These are phyloP conservation scores for Ceratopteris richardii DNA, from an alignment of 75 land plant species.

Conservation along the genomic window DNA sequence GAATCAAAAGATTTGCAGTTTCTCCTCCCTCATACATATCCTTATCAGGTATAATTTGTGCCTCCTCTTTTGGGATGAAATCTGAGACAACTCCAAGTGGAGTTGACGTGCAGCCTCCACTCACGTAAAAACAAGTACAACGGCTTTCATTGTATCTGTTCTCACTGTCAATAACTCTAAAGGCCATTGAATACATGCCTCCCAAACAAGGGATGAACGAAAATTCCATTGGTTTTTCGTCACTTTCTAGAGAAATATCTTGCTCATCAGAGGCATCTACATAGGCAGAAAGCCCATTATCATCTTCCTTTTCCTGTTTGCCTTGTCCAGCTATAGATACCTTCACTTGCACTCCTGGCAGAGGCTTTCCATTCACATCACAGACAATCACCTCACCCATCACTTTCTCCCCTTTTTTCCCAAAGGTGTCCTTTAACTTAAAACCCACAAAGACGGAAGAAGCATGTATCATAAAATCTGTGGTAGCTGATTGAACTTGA, in stretches of 20 bases:
- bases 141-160: not conserved
- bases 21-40: not conserved
- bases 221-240: not conserved
- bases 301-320: not conserved
- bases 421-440: not conserved
- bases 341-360: not conserved
- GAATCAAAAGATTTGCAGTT: not conserved
- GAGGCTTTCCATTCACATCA: not conserved
- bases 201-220: not conserved
- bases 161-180: not conserved
- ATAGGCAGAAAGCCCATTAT: not conserved
- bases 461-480: not conserved
- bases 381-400: not conserved
- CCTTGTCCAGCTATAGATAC: not conserved
- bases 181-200: not conserved
- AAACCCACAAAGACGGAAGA: not conserved
- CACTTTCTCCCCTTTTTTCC: not conserved
- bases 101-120: not conserved
- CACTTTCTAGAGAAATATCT: not conserved
- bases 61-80: constrained; percentile 1
- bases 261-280: not conserved
- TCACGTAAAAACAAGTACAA: not conserved
- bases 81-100: not conserved
- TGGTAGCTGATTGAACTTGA: not conserved
- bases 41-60: not conserved